Conservation (phyloP, 2,329 filamentous ascomycete species). For the Pseudogymnoascus sp. region DNA sequence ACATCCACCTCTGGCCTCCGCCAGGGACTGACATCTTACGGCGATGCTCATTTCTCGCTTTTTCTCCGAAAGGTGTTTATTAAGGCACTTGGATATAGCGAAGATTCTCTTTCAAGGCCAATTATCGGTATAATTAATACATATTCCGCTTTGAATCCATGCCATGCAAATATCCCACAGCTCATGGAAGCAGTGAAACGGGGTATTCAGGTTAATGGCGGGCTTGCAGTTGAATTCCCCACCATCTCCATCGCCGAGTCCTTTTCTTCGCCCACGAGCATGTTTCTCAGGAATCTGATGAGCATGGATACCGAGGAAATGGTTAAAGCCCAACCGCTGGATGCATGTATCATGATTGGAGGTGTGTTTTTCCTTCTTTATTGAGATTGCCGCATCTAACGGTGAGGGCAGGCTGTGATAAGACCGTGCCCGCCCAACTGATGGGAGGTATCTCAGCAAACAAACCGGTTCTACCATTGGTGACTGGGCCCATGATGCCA, state of each 20-base stretch:
- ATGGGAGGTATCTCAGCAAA: conserved; percentile 72
- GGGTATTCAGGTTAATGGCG: conserved; percentile 59
- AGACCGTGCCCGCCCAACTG: conserved; percentile 64
- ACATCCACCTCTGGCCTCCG: conserved; percentile 46
- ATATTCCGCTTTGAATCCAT: conserved; percentile 65
- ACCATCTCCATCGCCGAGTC: conserved; percentile 66
- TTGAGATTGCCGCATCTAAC: background rate
- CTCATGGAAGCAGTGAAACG: conserved; percentile 63
- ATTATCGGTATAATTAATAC: conserved; percentile 72
- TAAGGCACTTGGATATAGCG: conserved; percentile 66
- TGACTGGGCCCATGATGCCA: conserved; percentile 70
- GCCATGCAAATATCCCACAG: conserved; percentile 64
- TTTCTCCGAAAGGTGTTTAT: conserved; percentile 72
- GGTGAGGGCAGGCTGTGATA: conserved; percentile 55
- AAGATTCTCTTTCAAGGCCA: conserved; percentile 61
- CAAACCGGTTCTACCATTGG: conserved; percentile 60
- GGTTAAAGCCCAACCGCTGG: conserved; percentile 63
- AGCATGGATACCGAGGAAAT: conserved; percentile 76
- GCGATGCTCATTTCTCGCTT: conserved; percentile 66
- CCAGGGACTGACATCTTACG: conserved; percentile 60
- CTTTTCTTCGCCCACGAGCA: conserved; percentile 64
- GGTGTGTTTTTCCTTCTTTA: conserved; percentile 34
- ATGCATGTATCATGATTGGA: conserved; percentile 60
- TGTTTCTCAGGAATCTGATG: conserved; percentile 69
- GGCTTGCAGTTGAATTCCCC: conserved; percentile 63